Conservation (phyloP, 257 asterid species). For the Solanum sejunctum region DNA sequence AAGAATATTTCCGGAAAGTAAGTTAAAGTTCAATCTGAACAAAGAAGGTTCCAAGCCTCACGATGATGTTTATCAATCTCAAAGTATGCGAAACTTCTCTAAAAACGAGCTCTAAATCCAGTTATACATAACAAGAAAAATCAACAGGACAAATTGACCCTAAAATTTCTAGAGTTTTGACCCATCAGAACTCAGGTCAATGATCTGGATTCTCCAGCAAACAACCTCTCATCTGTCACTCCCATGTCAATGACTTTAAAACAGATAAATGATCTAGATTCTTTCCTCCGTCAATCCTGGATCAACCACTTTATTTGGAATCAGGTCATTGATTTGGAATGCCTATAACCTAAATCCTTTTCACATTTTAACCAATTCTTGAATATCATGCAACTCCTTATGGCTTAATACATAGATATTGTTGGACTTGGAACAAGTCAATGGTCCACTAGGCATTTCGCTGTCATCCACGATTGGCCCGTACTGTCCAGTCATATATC, state of each 20-base stretch:
- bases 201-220: neutral
- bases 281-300: neutral
- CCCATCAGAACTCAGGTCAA: neutral
- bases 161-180: neutral
- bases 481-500: neutral
- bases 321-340: neutral
- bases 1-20: neutral
- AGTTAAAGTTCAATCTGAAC: neutral
- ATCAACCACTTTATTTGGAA: neutral
- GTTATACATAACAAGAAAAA: neutral
- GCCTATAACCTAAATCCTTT: neutral
- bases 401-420: neutral
- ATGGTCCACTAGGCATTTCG: neutral
- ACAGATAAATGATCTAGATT: neutral
- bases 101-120: neutral
- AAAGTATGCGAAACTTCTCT: neutral
- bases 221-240: neutral
- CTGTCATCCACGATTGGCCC: neutral
- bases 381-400: neutral
- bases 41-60: neutral
- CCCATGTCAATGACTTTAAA: neutral
- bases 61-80: neutral
- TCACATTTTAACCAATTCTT: neutral
- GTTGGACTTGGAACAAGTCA: neutral
- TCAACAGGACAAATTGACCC: neutral